Percentiles rank a stretch among this genome's conserved stretches.
Conservation (phyloP, 2,329 filamentous ascomycete species). For the Colletotrichum endophyticum region DNA sequence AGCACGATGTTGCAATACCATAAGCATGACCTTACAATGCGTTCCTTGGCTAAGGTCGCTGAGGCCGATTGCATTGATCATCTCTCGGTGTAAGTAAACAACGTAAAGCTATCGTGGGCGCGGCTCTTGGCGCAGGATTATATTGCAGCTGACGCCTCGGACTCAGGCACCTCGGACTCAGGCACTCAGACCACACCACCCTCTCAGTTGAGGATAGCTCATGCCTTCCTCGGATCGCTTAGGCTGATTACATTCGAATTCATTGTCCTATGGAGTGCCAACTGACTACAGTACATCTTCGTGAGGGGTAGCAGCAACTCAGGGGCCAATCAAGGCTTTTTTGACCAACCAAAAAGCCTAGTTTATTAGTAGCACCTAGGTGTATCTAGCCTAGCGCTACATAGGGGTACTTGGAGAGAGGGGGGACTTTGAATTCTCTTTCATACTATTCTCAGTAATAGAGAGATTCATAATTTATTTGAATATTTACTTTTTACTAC, state of each 20-base stretch:
- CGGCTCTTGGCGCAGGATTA: not conserved
- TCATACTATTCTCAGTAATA: accelerated
- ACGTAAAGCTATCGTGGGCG: not conserved
- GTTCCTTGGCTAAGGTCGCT: not conserved
- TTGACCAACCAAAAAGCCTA: not conserved
- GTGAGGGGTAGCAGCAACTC: not conserved
- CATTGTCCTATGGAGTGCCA: accelerated
- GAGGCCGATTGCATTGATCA: not conserved
- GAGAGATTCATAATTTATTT: not conserved
- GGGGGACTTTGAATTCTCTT: not conserved
- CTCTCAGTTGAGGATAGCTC: not conserved
- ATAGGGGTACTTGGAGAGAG: not conserved
- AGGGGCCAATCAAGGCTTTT: not conserved
- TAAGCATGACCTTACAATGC: not conserved
- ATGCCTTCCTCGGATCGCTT: not conserved
- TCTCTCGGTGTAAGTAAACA: not conserved
- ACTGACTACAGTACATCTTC: not conserved
- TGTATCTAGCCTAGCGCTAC: not conserved
- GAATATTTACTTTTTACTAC: not conserved
- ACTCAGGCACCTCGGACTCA: not conserved
- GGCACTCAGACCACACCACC: not conserved
- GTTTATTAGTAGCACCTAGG: not conserved
- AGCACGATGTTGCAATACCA: not conserved
- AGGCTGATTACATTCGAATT: not conserved
- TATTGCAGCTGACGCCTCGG: not conserved